Evolutionary conservation across 257 asterid genomes (phyloP).

Genomic region (Nicotiana benthamiana): DNA sequence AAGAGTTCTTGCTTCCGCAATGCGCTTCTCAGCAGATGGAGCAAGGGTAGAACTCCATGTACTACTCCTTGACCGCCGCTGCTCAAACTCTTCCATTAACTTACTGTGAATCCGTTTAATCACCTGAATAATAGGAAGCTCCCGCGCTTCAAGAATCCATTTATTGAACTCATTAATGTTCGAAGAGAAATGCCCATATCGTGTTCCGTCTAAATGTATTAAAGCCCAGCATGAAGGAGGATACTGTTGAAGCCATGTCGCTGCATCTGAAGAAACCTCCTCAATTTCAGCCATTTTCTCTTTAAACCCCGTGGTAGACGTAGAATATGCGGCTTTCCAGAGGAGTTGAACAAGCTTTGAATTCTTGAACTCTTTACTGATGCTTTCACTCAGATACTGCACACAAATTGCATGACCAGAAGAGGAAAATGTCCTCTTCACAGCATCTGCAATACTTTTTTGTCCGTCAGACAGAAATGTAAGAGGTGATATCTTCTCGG

Average conservation of each 20-base stretch:
- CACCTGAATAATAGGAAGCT: constrained; percentile 65
- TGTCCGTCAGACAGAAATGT: constrained; percentile 54
- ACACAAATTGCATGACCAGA: constrained; percentile 53
- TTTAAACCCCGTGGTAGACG: constrained; percentile 40
- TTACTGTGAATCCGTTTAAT: constrained; percentile 49
- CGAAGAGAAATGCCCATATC: constrained; percentile 62
- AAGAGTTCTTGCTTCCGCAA: constrained; percentile 35
- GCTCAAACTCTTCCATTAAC: constrained; percentile 41
- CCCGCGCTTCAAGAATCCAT: constrained; percentile 63
- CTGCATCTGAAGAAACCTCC: constrained; percentile 54
- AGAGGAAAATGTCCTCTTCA: constrained; percentile 39
- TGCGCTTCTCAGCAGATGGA: constrained; percentile 55
- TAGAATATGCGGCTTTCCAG: constrained; percentile 62
- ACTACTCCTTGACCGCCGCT: constrained; percentile 32
- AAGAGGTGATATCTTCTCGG: constrained; percentile 36
- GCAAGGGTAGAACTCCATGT: constrained; percentile 54
- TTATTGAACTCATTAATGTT: constrained; percentile 47
- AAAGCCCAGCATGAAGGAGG: constrained; percentile 60
- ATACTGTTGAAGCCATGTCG: constrained; percentile 50
- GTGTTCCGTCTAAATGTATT: constrained; percentile 41
- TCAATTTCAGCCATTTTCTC: constrained; percentile 50
- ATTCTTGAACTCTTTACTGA: constrained; percentile 55
- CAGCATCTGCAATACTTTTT: constrained; percentile 50
- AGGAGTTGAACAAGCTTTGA: constrained; percentile 61
- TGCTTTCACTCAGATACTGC: constrained; percentile 60